Evolutionary conservation across 2,329 filamentous ascomycete genomes (phyloP), one percentile per base, ranked within the genome.

Genomic region (Cryphonectria radicalis): DNA sequence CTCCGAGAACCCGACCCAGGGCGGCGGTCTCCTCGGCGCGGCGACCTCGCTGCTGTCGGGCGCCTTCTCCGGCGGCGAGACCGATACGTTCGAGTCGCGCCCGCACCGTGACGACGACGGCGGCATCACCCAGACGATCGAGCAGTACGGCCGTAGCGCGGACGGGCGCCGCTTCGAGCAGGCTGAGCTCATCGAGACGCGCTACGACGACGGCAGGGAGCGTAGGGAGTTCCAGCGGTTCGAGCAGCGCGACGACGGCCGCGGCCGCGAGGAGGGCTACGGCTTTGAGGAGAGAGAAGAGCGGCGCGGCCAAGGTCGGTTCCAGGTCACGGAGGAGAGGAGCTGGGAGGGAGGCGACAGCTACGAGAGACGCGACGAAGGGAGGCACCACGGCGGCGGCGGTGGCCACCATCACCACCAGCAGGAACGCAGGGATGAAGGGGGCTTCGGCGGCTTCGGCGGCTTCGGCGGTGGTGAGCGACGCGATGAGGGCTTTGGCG

Each of bases 1-100:
- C 28, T 78, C 74, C 14, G 73, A 77, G n/a, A 73, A 79, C 57
- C 74, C 77, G 84, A 87, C 76, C 10, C 85, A 87, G 71, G 86
- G 89, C 65, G 91, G 92, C 42, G 90, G 91, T 35, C 82, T 97
- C 60, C 84, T 97, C 17, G 91, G 90, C 69, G 89, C 90, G 46
- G 91, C 92, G 42, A 87, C 87, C 50, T 89, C 88, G 55, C 82
- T 95, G 22, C 86, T 97, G 7, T 77, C 77, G 32, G 74, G 75
- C n/a, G 76, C 74, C 35, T 76, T 77, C 73, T 75, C 75, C 50
- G 68, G 84, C 50, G 82, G 87, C 46, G 84, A 89, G 63, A 89
- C 85, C 70, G 84, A 89, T 76, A 83, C 76, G 42, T 74, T 81
- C 64, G 87, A 86, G 74, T 82, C 84, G 68, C 74, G 82, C 87